Conservation (phyloP, 2,329 filamentous ascomycete genomes). For the Stachybotrys elegans region DNA sequence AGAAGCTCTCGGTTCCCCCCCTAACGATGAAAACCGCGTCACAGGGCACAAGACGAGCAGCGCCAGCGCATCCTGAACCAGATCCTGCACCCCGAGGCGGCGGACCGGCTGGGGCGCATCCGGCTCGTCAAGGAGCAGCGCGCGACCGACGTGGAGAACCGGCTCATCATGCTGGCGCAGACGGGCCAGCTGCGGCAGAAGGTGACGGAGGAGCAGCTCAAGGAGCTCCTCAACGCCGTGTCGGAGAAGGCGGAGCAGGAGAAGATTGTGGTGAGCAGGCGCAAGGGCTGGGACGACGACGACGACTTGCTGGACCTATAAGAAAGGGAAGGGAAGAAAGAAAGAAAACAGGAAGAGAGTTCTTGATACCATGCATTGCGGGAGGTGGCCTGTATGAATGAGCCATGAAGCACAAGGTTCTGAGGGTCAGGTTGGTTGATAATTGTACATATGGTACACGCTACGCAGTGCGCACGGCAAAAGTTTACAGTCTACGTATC, state of each 20-base stretch:
- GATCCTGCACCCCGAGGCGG: constrained; percentile 90
- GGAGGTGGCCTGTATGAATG: neutral
- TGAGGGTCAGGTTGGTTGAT: no score
- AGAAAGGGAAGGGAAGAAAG: constrained; percentile 12
- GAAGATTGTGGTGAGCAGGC: constrained; percentile 80
- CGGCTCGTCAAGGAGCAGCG: constrained; percentile 91
- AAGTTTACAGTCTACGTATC: no score
- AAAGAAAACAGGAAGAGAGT: constrained; percentile 5
- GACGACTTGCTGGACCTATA: constrained; percentile 66
- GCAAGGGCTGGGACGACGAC: constrained; percentile 82
- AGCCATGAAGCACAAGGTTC: no score
- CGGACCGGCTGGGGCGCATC: constrained; percentile 89
- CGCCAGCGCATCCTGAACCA: constrained; percentile 76
- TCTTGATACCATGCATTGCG: constrained; percentile 5
- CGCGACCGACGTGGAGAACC: constrained; percentile 84
- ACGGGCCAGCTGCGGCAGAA: constrained; percentile 81
- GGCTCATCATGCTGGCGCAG: constrained; percentile 86
- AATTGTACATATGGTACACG: constrained; percentile 6
- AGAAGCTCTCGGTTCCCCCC: neutral
- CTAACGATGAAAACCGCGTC: neutral
- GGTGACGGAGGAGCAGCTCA: constrained; percentile 88
- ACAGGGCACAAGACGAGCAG: constrained; percentile 57
- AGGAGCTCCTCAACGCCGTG: constrained; percentile 81
- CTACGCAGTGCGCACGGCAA: neutral
- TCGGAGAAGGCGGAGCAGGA: constrained; percentile 74